Evolutionary conservation across 225 moss, liverwort and hornwort genomes (phyloP), one percentile per base, ranked within the genome.

Genomic region (Physcomitrium patens): DNA sequence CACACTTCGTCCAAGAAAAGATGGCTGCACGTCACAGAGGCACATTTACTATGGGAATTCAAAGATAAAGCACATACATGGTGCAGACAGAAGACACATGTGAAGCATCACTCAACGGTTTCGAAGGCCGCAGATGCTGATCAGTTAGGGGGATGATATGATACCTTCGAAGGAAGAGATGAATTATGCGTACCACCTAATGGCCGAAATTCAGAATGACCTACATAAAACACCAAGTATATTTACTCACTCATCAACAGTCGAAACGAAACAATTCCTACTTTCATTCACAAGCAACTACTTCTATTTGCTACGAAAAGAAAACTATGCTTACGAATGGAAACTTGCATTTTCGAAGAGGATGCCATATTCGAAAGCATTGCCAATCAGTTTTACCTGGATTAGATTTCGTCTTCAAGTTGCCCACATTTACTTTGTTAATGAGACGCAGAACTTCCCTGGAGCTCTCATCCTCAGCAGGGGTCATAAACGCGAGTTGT

Each of bases 351-450:
- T 60, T 55, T 56, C 60, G 8, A 60, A 72, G 7, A 4, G 31
- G 24, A 24, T 24, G 24, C 24, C 24, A 37, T 37, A 7, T 3
- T 37, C 31, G 31, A 37, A 37, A 3, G 31, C 4, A 37, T 52
- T 37, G 63, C 14, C 53, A 59, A 73, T 27, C 63, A 66, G 31
- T 42, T 37, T 13, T 59, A 86, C 73, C 79, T 75, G 77, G 10
- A 58, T 70, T 59, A 67, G 76, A 65, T 72, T 86, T 92, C 54
- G 81, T 43, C 77, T 90, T 94, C 5, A 77, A 79, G 53, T 86
- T 77, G 28, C 91, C 79, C 37, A 96, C 89, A 71, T 96, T 96
- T n/a, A 91, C 91, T 94, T 92, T 96, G 66, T 87, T 96, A 52
- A 96, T 96, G 63, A 92, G 94, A 42, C 83, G 79, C 17, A 96